phyloP scores from a whole-genome alignment of 2,329 filamentous ascomycete species.

The Fusarium redolens region DNA sequence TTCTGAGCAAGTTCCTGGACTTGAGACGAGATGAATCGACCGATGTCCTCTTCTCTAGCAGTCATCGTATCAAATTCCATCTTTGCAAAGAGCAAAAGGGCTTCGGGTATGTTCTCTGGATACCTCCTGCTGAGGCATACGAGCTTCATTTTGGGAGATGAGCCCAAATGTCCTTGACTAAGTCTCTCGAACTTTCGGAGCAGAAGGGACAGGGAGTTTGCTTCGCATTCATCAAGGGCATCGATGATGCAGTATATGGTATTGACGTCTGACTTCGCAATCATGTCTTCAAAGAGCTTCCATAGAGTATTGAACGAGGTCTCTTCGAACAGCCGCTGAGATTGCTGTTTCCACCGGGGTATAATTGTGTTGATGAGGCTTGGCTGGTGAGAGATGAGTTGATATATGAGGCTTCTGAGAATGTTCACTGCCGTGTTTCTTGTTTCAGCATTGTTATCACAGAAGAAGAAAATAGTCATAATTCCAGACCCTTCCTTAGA shows the following conservation, averaged over 20 bases:
- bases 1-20: neutral
- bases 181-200: neutral
- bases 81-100: neutral
- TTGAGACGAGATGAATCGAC: neutral
- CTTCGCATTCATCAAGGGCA: slow-evolving; percentile 18
- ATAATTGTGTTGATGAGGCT: fast-evolving
- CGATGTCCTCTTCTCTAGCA: neutral
- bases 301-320: neutral
- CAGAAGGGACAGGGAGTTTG: fast-evolving
- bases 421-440: neutral
- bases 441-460: fast-evolving
- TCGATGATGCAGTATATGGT: slow-evolving; percentile 3
- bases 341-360: neutral
- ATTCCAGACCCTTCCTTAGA: fast-evolving
- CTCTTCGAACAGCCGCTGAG: fast-evolving
- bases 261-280: fast-evolving
- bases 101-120: neutral
- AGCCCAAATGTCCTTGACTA: fast-evolving
- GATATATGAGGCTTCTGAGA: neutral
- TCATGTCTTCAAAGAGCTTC: neutral
- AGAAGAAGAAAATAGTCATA: neutral
- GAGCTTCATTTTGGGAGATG: neutral
- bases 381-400: neutral
- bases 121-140: neutral
- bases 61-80: neutral